A percentile compares a stretch with the other conserved stretches of the same genome.
These are phyloP conservation scores for Amanita rimosa DNA, from an alignment of 768 basidiomycete genomes.

Conservation along the genomic window DNA sequence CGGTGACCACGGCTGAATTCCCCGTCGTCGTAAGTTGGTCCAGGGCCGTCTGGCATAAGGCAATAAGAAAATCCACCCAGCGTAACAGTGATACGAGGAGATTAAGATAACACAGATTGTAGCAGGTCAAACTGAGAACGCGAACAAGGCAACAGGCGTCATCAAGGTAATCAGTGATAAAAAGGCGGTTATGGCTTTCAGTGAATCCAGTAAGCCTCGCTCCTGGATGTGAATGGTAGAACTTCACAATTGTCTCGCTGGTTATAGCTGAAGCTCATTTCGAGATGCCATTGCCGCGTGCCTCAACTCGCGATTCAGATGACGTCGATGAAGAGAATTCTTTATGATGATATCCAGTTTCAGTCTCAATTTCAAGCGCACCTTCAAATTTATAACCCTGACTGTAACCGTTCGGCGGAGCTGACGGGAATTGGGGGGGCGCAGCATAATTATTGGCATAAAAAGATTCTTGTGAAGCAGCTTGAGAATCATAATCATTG, in stretches of 20 bases:
- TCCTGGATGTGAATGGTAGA: conserved; percentile 3
- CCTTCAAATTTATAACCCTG: conserved; percentile 74
- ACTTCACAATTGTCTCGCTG: conserved; percentile 30
- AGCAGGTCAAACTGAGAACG: conserved; percentile 30
- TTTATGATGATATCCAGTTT: conserved; percentile 29
- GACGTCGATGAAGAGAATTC: conserved; percentile 16
- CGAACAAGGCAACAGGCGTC: conserved; percentile 18
- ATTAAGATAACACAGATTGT: conserved; percentile 33
- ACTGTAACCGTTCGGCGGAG: conserved; percentile 38
- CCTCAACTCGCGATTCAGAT: conserved; percentile 34
- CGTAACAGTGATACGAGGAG: conserved; percentile 23
- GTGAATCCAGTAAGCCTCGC: conserved; percentile 11
- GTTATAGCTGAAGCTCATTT: conserved; percentile 36
- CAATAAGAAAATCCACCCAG: conserved; percentile 33
- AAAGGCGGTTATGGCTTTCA: conserved; percentile 10
- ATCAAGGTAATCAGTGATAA: neutral
- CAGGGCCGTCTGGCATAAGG: conserved; percentile 53
- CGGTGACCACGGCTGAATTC: conserved; percentile 28
- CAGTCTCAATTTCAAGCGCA: conserved; percentile 73
- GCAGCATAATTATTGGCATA: conserved; percentile 58
- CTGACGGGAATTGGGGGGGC: conserved; percentile 39
- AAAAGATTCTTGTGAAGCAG: conserved; percentile 44
- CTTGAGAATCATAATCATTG: conserved; percentile 53
- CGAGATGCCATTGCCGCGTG: conserved; percentile 35
- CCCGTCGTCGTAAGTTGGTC: conserved; percentile 43